These are phyloP conservation scores for Rutidosis leptorrhynchoides DNA, from an alignment of 129 eudicot genomes.

Conservation along the genomic window DNA sequence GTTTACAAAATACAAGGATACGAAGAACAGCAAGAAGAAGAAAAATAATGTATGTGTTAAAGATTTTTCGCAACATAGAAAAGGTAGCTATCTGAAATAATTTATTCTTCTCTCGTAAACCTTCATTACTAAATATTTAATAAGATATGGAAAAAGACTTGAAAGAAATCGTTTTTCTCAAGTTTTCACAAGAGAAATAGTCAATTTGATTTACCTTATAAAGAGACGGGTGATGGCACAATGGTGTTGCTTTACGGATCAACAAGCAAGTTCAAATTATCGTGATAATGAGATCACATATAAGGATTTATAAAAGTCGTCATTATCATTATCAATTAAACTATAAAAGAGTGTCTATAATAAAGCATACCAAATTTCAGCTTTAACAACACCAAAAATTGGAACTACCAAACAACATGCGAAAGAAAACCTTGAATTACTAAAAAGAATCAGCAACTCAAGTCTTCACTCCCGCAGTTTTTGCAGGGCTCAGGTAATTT, in stretches of 20 bases:
- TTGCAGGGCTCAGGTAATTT: conserved; percentile 65
- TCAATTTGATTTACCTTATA: neutral
- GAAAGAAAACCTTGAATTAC: neutral
- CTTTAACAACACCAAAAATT: conserved; percentile 5
- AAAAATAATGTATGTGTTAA: too few species aligned
- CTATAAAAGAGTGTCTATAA: neutral
- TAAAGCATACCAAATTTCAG: conserved; percentile 6
- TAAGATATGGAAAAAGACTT: neutral
- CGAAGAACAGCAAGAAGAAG: too few species aligned
- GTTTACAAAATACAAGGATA: too few species aligned
- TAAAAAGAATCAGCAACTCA: conserved; percentile 12
- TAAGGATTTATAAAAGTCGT: neutral
- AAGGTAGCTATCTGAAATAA: neutral
- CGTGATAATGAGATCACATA: neutral
- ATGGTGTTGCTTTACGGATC: neutral
- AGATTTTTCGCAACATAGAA: neutral
- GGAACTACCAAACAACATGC: neutral
- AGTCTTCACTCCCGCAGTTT: conserved; percentile 49
- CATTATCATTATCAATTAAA: neutral
- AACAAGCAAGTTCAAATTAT: neutral
- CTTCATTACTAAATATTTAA: neutral
- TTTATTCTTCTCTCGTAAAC: neutral
- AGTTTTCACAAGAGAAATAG: neutral
- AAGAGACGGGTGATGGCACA: neutral
- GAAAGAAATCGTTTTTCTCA: neutral